Evolutionary conservation across 2,329 filamentous ascomycete genomes (phyloP), one percentile per base, ranked within the genome.

Genomic region (Aspergillus tanneri): DNA sequence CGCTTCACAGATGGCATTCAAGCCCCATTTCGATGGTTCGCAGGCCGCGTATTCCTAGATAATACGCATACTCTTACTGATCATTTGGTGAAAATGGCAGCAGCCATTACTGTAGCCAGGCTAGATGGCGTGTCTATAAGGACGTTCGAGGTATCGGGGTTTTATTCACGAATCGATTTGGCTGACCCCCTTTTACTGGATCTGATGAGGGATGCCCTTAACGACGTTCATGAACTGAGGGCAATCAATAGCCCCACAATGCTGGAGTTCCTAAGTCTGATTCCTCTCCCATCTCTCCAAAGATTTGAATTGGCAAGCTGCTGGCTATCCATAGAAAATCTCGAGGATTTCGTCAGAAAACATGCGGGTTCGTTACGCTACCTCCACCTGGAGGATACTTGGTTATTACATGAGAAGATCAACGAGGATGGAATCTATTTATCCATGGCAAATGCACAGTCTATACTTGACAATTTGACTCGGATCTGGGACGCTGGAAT

Each of bases 251-350:
- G 51, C 18, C 47, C 42, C 3, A 38, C 22, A 2, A 12, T 54
- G 19, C 16, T 51, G 19, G 32, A 50, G 7, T 54, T 54, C 14
- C 27, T 51, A 22, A 28, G 30, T 9, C 14, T 10, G 12, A 25
- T 54, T 21, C n/a, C 23, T 18, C 19, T 54, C 6, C 47, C 47
- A 5, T 37, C 28, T 25, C 34, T 54, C 3, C 44, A 22, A 34
- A 23, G 28, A 10, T 37, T 54, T 12, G 41, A 48, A 16, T 22
- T 46, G 24, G 44, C 12, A 34, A 51, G 21, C 19, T 54, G 48
- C 23, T 54, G 51, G 51, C 41, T 54, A 5, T 50, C 30, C n/a
- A 35, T 47, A 11, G 24, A 40, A 16, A 40, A 40, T 14, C 42
- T 54, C 2, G 14, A 46, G 28, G 12, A 37, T 7, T 51, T 54